These are phyloP conservation scores for Guadua angustifolia DNA, from an alignment of 176 grass and related monocot species.

Conservation along the genomic window DNA sequence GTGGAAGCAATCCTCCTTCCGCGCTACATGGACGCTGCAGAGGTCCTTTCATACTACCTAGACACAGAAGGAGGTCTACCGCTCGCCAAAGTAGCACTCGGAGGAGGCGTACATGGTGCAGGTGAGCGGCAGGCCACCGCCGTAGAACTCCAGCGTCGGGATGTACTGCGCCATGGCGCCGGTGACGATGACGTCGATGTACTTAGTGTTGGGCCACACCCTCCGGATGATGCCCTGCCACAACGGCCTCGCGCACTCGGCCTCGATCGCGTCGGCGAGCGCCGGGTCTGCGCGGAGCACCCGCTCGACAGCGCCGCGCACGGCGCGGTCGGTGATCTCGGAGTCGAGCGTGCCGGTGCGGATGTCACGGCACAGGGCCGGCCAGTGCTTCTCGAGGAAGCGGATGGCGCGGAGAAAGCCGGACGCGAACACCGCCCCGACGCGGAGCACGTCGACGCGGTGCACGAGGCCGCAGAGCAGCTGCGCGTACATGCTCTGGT, in stretches of 20 bases:
- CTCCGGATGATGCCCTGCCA: slow-evolving; percentile 83
- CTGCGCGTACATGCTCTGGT: slow-evolving; percentile 83
- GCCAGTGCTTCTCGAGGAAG: slow-evolving; percentile 71
- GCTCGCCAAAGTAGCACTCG: slow-evolving; percentile 82
- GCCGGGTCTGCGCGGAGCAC: slow-evolving; percentile 57
- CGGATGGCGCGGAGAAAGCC: slow-evolving; percentile 61
- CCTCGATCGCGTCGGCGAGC: slow-evolving; percentile 62
- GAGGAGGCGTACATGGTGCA: slow-evolving; percentile 99
- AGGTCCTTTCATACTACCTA: too few relatives aligned
- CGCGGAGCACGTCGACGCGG: slow-evolving; percentile 64
- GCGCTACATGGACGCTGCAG: too few relatives aligned
- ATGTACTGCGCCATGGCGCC: slow-evolving; percentile 98
- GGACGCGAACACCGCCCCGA: slow-evolving; percentile 64
- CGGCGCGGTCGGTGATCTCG: slow-evolving; percentile 46
- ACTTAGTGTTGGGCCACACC: slow-evolving; percentile 88
- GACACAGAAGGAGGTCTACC: too few relatives aligned
- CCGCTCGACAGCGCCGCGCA: slow-evolving; percentile 48
- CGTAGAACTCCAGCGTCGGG: slow-evolving; percentile 77
- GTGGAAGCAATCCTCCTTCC: too few relatives aligned
- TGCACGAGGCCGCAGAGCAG: slow-evolving; percentile 71
- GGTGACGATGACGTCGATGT: slow-evolving; percentile 97
- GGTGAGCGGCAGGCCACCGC: slow-evolving; percentile 67
- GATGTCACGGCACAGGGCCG: slow-evolving; percentile 56
- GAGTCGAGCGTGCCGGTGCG: slow-evolving; percentile 39
- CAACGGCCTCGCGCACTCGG: slow-evolving; percentile 59